Conservation (phyloP, 768 basidiomycete genomes). For the Collybia sordida region DNA sequence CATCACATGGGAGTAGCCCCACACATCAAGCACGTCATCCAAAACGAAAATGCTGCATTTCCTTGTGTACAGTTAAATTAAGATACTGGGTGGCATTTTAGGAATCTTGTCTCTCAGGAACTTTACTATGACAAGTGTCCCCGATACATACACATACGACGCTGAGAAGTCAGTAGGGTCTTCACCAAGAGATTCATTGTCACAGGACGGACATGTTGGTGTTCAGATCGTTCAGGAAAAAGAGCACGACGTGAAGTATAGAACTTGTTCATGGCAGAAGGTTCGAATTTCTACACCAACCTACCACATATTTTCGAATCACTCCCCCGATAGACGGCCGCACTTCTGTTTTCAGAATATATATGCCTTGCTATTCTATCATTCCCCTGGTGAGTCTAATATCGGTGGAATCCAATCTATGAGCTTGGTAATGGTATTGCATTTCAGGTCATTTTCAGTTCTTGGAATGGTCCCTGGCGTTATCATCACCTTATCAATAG, state of each 20-base stretch:
- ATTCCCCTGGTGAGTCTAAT: constrained; percentile 30
- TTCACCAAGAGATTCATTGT: not conserved
- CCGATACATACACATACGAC: too few relatives aligned
- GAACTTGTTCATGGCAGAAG: constrained; percentile 50
- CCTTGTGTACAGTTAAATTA: too few relatives aligned
- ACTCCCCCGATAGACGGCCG: constrained; percentile 35
- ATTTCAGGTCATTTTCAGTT: constrained; percentile 40
- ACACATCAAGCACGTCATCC: too few relatives aligned
- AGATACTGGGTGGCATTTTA: too few relatives aligned
- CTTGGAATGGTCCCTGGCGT: constrained; percentile 43
- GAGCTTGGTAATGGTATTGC: not conserved
- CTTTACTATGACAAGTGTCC: too few relatives aligned
- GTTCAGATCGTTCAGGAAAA: constrained; percentile 9
- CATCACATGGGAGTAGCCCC: too few relatives aligned
- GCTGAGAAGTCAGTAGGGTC: too few relatives aligned
- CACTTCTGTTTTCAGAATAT: constrained; percentile 44
- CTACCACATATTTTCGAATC: not conserved
- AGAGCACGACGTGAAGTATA: constrained; percentile 12
- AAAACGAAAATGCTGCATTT: too few relatives aligned
- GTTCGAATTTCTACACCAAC: constrained; percentile 18
- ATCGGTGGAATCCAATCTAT: not conserved
- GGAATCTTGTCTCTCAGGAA: too few relatives aligned
- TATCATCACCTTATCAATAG: constrained; percentile 38
- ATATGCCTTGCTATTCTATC: constrained; percentile 42
- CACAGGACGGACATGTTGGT: not conserved